Evolutionary conservation across 805 yeast genomes (phyloP).

Genomic region (Grigorovia yakushimaensis): DNA sequence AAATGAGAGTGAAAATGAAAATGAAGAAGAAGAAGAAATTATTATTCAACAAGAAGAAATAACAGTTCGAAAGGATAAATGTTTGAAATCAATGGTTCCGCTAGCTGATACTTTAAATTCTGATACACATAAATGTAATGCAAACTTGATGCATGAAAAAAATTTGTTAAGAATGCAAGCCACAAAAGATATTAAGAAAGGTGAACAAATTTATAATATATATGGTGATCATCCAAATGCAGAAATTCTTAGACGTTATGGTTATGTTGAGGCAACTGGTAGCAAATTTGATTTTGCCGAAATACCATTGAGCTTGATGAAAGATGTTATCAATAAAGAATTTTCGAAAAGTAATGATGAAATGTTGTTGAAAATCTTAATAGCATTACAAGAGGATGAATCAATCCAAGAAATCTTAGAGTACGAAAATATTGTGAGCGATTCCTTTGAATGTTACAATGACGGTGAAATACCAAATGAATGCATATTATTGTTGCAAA

Average conservation of each 20-base stretch:
- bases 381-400: conserved; percentile 20
- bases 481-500: conserved; percentile 42
- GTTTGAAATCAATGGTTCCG: conserved; percentile 80
- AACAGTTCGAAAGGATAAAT: conserved; percentile 29
- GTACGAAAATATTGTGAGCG: conserved; percentile 36
- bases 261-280: conserved; percentile 71
- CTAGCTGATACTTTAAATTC: conserved; percentile 87
- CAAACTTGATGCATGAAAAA: conserved; percentile 46
- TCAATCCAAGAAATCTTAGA: conserved; percentile 29
- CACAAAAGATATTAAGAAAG: conserved; percentile 45
- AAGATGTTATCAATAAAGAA: conserved; percentile 26
- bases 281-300: conserved; percentile 79
- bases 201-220: conserved; percentile 75
- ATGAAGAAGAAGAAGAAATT: conserved; percentile 18
- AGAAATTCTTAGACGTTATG: conserved; percentile 85
- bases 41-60: conserved; percentile 6
- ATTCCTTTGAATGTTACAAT: conserved; percentile 52
- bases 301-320: conserved; percentile 35
- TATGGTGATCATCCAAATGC: conserved; percentile 88
- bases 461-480: conserved; percentile 56
- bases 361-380: conserved; percentile 27
- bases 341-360: conserved; percentile 20
- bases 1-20: conserved; percentile 32
- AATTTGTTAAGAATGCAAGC: conserved; percentile 62
- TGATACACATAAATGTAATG: conserved; percentile 68